Conservation (phyloP, 176 grass and related monocot species). For the Bromus sterilis region DNA sequence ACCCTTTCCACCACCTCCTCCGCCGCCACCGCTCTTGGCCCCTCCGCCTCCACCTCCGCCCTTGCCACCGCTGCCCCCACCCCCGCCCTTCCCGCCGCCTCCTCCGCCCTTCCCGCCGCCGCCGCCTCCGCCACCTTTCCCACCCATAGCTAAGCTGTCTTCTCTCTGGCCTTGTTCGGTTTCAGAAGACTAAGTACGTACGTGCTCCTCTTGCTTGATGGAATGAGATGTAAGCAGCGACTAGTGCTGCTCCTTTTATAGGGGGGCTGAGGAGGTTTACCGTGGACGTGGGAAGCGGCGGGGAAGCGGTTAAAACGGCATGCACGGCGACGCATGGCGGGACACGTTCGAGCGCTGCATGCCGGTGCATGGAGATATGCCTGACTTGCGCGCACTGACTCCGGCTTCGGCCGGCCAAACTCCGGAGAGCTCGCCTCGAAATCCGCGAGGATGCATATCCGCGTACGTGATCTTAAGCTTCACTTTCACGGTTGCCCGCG, state of each 20-base stretch:
- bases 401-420: background rate
- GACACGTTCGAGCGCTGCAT: background rate
- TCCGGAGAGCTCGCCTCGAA: background rate
- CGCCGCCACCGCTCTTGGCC: background rate
- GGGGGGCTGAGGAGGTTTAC: background rate
- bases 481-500: no score
- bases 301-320: background rate
- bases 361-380: background rate
- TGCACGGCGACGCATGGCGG: background rate
- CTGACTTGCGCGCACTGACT: background rate
- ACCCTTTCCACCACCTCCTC: background rate
- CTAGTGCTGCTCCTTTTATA: background rate
- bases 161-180: background rate
- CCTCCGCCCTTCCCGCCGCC: background rate
- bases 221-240: background rate
- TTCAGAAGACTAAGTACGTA: background rate
- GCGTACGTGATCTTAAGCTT: background rate
- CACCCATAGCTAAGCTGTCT: background rate
- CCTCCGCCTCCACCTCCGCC: background rate
- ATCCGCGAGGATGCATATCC: background rate
- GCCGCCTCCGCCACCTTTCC: background rate
- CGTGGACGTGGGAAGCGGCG: background rate
- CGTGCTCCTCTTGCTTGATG: background rate
- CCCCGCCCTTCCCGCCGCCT: background rate
- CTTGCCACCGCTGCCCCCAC: background rate